Evolutionary conservation across 306 rosid species (phyloP), one percentile per base, ranked within the genome.

Genomic region (Adenanthera pavonina): DNA sequence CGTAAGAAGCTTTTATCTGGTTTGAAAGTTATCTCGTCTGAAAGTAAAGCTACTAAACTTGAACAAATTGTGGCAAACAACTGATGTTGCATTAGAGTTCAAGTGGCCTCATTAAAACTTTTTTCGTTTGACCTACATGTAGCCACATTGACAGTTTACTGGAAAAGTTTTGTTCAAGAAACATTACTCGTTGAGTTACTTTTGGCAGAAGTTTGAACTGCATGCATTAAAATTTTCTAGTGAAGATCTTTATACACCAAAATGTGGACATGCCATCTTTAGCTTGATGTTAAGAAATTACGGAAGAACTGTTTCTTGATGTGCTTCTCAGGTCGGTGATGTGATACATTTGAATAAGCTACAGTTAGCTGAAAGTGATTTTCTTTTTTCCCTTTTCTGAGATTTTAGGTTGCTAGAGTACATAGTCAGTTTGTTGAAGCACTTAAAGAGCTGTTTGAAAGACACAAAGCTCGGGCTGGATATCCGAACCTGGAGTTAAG

Each of bases 371-470:
- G 10, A 47, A 14, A 75, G 19, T 66, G 13, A 48, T 60, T 35
- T 54, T 56, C 54, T 51, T 12, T 67, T 44, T 15, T 36, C 30
- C 30, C 1, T 25, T 25, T 25, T 25, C 30, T 25, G 30, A 25
- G 72, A 20, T 73, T 72, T 73, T 86, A 94, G 98, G 89, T 92
- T 78, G 72, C 79, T 48, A 88, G 78, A 77, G 79, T 82, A 69
- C 97, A 92, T n/a, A 49, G 86, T 79, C 89, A 79, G 85, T 94
- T 90, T 86, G 86, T 92, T 78, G 85, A 90, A 83, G 92, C 93
- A 68, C 91, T 94, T 35, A 80, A 88, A 85, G 91, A 88, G 67
- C 96, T 94, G 72, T 94, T 92, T 35, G 98, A 92, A 81, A 85
- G 86, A 90, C 88, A 92, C 87, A 94, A 91, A 86, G 90, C 87